These are phyloP conservation scores for Penicillium atrosanguineum DNA, from an alignment of 495 filamentous ascomycete genomes.

Conservation along the genomic window DNA sequence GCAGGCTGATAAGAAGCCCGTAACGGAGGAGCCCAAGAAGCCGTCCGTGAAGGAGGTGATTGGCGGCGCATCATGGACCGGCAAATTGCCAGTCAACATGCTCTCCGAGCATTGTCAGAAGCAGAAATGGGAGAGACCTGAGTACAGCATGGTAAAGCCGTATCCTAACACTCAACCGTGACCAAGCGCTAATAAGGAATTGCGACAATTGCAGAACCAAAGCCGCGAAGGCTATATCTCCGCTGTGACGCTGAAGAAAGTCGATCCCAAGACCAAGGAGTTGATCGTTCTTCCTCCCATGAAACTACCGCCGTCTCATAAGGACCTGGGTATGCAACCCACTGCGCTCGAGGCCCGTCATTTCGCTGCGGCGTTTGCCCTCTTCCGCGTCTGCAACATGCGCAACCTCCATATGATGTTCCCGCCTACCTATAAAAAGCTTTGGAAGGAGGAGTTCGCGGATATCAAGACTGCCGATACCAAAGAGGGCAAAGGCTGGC, in stretches of 20 bases:
- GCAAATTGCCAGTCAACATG: conserved; percentile 90
- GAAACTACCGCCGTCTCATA: conserved; percentile 70
- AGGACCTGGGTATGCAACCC: conserved; percentile 63
- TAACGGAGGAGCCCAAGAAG: conserved; percentile 63
- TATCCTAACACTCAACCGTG: neutral
- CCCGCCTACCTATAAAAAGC: conserved; percentile 79
- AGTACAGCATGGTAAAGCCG: conserved; percentile 69
- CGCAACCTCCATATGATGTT: conserved; percentile 90
- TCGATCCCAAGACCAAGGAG: conserved; percentile 82
- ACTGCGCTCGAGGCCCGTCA: conserved; percentile 87
- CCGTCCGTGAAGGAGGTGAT: conserved; percentile 84
- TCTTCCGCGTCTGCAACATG: conserved; percentile 91
- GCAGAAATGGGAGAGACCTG: conserved; percentile 91
- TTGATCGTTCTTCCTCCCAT: conserved; percentile 71
- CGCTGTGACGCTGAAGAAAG: conserved; percentile 71
- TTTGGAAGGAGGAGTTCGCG: conserved; percentile 86
- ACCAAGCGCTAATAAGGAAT: conserved; percentile 12
- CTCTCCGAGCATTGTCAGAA: conserved; percentile 93
- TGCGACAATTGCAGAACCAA: conserved; percentile 39
- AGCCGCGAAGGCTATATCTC: conserved; percentile 66
- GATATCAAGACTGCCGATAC: conserved; percentile 74
- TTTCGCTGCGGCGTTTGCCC: conserved; percentile 84
- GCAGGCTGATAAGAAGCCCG: conserved; percentile 34
- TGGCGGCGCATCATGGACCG: conserved; percentile 95
- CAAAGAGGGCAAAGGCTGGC: conserved; percentile 75